phyloP scores from a whole-genome alignment of 2,329 filamentous ascomycete genomes.

The Pseudogymnoascus sp. region DNA sequence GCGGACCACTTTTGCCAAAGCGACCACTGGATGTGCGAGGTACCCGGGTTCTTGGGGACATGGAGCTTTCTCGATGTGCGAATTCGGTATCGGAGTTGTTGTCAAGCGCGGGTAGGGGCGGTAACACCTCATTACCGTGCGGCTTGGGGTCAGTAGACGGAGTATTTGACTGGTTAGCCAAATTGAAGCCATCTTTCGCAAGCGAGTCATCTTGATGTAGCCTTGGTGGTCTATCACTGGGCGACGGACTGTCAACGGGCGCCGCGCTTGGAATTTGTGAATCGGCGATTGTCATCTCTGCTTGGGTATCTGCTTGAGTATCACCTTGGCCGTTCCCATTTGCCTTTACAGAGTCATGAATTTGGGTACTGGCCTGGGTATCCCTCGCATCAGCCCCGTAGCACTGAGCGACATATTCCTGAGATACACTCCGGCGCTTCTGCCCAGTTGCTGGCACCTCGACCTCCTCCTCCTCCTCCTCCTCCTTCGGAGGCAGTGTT shows the following conservation, averaged over 20 bases:
- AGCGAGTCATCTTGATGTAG: not conserved
- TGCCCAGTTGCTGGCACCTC: not conserved
- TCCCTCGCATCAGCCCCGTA: conserved; percentile 21
- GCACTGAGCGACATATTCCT: conserved; percentile 25
- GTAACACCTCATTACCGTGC: not conserved
- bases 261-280: not conserved
- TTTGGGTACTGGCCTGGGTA: conserved; percentile 19
- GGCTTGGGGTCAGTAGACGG: not conserved
- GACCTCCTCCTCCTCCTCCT: not conserved
- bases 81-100: conserved; percentile 3
- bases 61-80: not conserved
- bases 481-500: not conserved
- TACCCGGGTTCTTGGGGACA: not conserved
- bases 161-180: conserved; percentile 1
- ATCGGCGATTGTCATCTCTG: conserved; percentile 6
- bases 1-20: not conserved
- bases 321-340: not conserved
- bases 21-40: not conserved
- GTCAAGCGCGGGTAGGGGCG: not conserved
- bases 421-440: not conserved
- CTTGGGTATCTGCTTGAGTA: not conserved
- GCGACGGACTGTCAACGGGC: not conserved
- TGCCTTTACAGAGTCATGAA: not conserved
- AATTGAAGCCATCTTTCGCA: not conserved
- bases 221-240: not conserved